Percentiles rank a stretch among this genome's conserved stretches.
Evolutionary conservation across 805 yeast species (phyloP).

Genomic region (Teunomyces cretensis): DNA sequence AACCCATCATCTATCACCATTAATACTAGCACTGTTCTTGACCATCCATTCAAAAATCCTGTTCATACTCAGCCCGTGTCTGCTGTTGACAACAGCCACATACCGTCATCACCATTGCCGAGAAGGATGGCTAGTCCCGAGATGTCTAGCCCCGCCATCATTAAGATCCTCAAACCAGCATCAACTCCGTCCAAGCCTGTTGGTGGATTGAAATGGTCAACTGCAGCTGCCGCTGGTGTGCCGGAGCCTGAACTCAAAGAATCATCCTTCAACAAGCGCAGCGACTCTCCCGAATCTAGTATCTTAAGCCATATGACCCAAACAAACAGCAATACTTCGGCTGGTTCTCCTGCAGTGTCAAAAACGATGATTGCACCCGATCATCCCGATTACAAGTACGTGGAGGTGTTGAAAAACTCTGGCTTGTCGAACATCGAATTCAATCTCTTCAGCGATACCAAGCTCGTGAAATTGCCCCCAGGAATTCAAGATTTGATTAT

Average conservation of each 20-base stretch:
- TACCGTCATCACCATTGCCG: conserved; percentile 10
- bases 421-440: conserved; percentile 29
- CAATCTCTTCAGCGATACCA: conserved; percentile 34
- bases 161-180: conserved; percentile 53
- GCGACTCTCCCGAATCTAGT: conserved; percentile 2
- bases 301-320: not conserved
- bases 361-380: conserved; percentile 2
- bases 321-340: not conserved
- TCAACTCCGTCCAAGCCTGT: conserved; percentile 53
- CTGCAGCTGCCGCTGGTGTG: conserved; percentile 50
- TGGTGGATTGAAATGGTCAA: conserved; percentile 56
- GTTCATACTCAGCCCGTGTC: not conserved
- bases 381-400: conserved; percentile 10
- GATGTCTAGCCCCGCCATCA: conserved; percentile 37
- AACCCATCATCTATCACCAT: not conserved
- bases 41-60: not conserved
- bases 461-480: conserved; percentile 37
- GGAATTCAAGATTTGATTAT: conserved; percentile 43
- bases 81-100: not conserved
- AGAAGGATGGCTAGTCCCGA: conserved; percentile 22
- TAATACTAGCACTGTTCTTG: not conserved
- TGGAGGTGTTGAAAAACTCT: conserved; percentile 32
- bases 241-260: conserved; percentile 7
- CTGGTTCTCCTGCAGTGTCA: not conserved
- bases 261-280: conserved; percentile 1